phyloP scores from a whole-genome alignment of 176 grass and related monocot genomes.

The Luzula sylvatica region DNA sequence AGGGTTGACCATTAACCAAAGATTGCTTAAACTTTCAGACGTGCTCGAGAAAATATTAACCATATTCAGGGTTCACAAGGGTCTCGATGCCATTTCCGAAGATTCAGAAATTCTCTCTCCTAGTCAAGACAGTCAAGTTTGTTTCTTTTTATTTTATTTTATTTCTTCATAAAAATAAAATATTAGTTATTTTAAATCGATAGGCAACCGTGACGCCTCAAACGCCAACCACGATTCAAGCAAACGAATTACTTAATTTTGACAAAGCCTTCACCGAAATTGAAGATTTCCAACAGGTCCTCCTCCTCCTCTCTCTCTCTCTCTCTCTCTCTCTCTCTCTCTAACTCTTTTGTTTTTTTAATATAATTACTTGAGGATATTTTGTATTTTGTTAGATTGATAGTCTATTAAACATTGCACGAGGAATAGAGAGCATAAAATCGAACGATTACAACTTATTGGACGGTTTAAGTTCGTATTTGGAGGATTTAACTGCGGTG shows the following conservation, averaged over 20 bases:
- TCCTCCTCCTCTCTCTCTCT: not conserved
- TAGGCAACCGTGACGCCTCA: too few species aligned
- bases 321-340: not conserved
- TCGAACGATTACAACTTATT: constrained; percentile 57
- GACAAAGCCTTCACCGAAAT: constrained; percentile 55
- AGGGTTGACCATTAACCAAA: constrained; percentile 58
- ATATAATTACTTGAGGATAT: too few species aligned
- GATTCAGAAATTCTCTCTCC: not conserved
- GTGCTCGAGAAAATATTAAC: constrained; percentile 65
- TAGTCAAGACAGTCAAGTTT: not conserved
- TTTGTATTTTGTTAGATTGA: constrained; percentile 45
- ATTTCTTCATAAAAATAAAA: too few species aligned
- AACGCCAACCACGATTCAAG: constrained; percentile 62
- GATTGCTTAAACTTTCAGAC: constrained; percentile 52
- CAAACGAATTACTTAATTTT: constrained; percentile 52
- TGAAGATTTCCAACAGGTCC: constrained; percentile 89
- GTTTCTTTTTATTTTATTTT: too few species aligned
- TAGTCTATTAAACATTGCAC: constrained; percentile 45
- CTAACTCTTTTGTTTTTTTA: not conserved
- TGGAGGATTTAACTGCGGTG: constrained; percentile 85
- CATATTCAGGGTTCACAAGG: constrained; percentile 16
- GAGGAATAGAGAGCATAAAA: constrained; percentile 48
- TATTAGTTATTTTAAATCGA: too few species aligned
- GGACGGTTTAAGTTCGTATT: constrained; percentile 61
- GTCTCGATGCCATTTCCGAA: constrained; percentile 17